Evolutionary conservation across 768 basidiomycete species (phyloP), one percentile per base, ranked within the genome.

Genomic region (Calocybe indica): DNA sequence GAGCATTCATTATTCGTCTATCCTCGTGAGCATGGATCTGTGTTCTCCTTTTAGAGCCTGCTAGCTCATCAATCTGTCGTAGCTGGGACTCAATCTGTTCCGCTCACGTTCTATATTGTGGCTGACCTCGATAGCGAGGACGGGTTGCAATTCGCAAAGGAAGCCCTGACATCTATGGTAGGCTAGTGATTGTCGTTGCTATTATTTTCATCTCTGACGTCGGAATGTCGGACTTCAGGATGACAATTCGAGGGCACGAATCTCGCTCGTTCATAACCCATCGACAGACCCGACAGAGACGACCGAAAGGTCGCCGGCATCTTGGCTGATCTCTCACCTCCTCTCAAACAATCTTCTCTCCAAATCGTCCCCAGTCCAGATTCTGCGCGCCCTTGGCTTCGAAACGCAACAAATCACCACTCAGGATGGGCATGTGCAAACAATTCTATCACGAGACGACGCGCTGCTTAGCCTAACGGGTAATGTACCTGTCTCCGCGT

Each of bases 181-280:
- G 37, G 74, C 64, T 5, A 5, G 29, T 40, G 31, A 34, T 30
- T 50, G 11, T 43, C 33, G 5, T 37, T 38, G 11, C 50, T 47
- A 7, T 11, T 42, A 33, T 40, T 50, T 29, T 28, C 55, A 36
- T 49, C 34, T 30, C 10, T 46, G 6, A 28, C 15, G 1, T 36
- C 48, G 28, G 37, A 13, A 34, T 15, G 11, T 30, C 55, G 86
- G 83, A 66, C 64, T 6, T 50, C 62, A 2, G 68, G 69, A 1
- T 70, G 74, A 2, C 70, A 62, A 35, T 73, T 22, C 22, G 22
- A 22, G 22, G 22, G 22, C 76, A 6, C 83, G 92, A 30, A 44
- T 91, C n/a, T 72, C 83, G 0, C 87, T 94, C 62, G 67, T 94
- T 31, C 90, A 92, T 61, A 84, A 88, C 49, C 84, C 91, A 1